phyloP scores from a whole-genome alignment of 2,329 filamentous ascomycete species.

The Colletotrichum sp. region DNA sequence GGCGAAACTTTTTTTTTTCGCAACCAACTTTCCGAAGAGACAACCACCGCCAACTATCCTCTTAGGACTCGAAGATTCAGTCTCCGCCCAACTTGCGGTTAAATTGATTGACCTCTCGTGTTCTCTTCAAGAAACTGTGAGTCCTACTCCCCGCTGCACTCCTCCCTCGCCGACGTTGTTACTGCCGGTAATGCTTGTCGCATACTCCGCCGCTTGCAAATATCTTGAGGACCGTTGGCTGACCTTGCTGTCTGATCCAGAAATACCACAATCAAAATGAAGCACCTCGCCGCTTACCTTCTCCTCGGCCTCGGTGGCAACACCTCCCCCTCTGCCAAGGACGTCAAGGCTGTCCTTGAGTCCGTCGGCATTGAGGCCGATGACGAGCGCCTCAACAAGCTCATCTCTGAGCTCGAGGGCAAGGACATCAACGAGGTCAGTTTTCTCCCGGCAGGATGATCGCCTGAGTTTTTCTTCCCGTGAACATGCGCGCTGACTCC shows the following conservation, averaged over 20 bases:
- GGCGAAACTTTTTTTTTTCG: constrained; percentile 30
- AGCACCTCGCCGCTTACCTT: constrained; percentile 99
- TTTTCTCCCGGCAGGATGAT: neutral
- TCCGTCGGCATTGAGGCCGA: constrained; percentile 97
- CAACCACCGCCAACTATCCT: constrained; percentile 26
- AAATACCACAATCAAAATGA: constrained; percentile 77
- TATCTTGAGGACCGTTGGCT: constrained; percentile 24
- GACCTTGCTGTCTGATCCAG: constrained; percentile 7
- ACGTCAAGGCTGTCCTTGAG: constrained; percentile 88
- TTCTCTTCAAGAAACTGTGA: constrained; percentile 56
- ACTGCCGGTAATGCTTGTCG: neutral
- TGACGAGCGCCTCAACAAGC: constrained; percentile 80
- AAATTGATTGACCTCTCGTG: constrained; percentile 99
- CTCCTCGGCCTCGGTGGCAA: constrained; percentile 96
- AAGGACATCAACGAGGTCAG: constrained; percentile 93
- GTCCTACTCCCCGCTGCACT: constrained; percentile 25
- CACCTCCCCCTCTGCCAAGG: constrained; percentile 80
- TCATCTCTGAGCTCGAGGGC: constrained; percentile 90
- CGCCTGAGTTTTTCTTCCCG: neutral
- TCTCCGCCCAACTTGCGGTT: constrained; percentile 98
- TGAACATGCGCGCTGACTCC: neutral
- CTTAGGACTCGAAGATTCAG: constrained; percentile 95
- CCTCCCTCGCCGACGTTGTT: neutral
- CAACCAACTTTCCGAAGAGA: constrained; percentile 19
- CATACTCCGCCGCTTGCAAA: neutral